Percentiles rank a stretch among this genome's conserved stretches.
Conservation (phyloP, 2,329 filamentous ascomycete genomes). For the Meredithiella fracta region DNA sequence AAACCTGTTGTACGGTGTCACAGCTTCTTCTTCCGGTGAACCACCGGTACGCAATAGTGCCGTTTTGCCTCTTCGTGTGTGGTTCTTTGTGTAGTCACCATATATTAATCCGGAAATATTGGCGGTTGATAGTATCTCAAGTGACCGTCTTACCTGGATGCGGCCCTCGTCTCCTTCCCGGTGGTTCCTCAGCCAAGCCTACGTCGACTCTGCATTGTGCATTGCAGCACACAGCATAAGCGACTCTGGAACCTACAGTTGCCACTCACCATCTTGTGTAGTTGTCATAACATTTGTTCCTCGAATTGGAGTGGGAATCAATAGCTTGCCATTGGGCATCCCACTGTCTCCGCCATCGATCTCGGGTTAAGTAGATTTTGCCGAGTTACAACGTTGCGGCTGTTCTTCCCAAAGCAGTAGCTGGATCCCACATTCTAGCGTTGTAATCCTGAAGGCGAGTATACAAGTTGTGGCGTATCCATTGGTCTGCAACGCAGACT, state of each 20-base stretch:
- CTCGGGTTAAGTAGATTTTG: neutral
- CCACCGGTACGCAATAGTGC: neutral
- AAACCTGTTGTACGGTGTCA: neutral
- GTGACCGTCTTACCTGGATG: neutral
- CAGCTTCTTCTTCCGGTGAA: neutral
- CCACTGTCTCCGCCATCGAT: neutral
- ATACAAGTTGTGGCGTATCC: neutral
- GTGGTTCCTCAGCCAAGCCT: neutral
- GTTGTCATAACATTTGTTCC: neutral
- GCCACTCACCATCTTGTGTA: neutral
- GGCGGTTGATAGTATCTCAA: neutral
- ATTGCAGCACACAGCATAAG: neutral
- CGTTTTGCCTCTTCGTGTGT: neutral
- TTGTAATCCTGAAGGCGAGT: neutral
- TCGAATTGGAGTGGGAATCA: neutral
- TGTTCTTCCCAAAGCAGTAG: neutral
- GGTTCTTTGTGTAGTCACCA: neutral
- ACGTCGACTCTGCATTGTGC: neutral
- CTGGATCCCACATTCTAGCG: neutral
- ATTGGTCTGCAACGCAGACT: neutral
- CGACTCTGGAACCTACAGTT: neutral
- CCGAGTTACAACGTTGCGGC: neutral
- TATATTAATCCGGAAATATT: neutral
- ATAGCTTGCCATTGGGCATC: neutral
- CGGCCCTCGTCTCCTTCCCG: neutral